Conservation (phyloP, 1,139 yeast genomes). For the Citeromyces hawaiiensis region DNA sequence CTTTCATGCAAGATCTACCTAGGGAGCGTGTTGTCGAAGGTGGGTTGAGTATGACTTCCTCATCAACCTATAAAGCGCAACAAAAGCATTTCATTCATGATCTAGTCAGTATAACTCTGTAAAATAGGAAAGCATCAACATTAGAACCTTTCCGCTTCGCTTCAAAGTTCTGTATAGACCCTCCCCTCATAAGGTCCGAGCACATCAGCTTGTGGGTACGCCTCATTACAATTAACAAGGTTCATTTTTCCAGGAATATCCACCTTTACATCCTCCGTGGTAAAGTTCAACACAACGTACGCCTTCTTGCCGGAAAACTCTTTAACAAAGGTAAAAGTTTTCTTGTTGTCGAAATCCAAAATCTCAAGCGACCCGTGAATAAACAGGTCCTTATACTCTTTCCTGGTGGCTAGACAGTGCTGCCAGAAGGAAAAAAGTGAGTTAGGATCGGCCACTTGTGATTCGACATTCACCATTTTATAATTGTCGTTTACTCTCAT, state of each 20-base stretch:
- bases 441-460: conserved; percentile 30
- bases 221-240: background rate
- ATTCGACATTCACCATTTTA: conserved; percentile 31
- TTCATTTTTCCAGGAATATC: background rate
- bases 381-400: conserved; percentile 26
- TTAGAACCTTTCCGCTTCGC: too few relatives aligned
- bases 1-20: too few relatives aligned
- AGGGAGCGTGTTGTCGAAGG: too few relatives aligned
- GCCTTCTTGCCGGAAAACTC: conserved; percentile 16
- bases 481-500: conserved; percentile 38
- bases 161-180: too few relatives aligned
- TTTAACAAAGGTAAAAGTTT: conserved; percentile 27
- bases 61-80: too few relatives aligned
- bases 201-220: background rate
- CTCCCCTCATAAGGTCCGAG: background rate
- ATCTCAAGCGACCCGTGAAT: conserved; percentile 34
- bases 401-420: conserved; percentile 28
- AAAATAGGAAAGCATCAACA: too few relatives aligned
- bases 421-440: conserved; percentile 37
- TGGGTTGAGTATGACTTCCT: too few relatives aligned
- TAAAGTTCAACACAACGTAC: conserved; percentile 32
- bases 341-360: conserved; percentile 24
- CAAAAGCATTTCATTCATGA: too few relatives aligned
- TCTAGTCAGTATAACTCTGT: too few relatives aligned
- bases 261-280: conserved; percentile 12